These are phyloP conservation scores for Acacia crassicarpa DNA, from an alignment of 306 rosid species.

Conservation along the genomic window DNA sequence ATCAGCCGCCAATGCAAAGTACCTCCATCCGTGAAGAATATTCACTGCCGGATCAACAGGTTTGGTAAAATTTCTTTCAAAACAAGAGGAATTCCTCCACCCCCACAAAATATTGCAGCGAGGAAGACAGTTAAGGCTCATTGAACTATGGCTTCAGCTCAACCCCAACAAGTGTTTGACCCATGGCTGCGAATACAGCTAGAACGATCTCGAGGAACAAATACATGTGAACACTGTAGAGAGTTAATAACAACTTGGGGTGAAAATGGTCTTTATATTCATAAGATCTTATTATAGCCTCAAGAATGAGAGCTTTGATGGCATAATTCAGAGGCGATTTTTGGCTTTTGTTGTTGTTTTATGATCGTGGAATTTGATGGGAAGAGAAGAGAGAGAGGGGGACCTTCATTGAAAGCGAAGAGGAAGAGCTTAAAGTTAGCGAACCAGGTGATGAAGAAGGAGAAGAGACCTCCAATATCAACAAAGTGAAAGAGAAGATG, in stretches of 20 bases:
- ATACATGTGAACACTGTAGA: slow-evolving; percentile 36
- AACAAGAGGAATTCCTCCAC: no score
- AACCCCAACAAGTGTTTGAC: slow-evolving; percentile 25
- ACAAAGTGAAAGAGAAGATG: slow-evolving; percentile 34
- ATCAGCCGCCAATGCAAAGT: no score
- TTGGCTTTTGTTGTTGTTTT: not conserved
- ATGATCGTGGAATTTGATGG: no score
- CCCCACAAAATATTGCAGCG: slow-evolving; percentile 42
- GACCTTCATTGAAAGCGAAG: slow-evolving; percentile 43
- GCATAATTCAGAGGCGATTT: slow-evolving; percentile 8
- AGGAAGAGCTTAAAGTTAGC: slow-evolving; percentile 45
- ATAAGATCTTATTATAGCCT: not conserved
- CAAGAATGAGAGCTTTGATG: not conserved
- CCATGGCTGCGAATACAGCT: slow-evolving; percentile 29
- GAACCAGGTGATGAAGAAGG: slow-evolving; percentile 49
- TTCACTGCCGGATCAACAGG: no score
- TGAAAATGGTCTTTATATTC: slow-evolving; percentile 13
- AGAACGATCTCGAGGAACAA: slow-evolving; percentile 38
- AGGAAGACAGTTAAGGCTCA: slow-evolving; percentile 49
- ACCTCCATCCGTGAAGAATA: no score
- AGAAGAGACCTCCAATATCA: slow-evolving; percentile 37
- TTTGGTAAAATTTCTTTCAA: no score
- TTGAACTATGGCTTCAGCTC: slow-evolving; percentile 51
- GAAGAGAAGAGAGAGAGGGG: slow-evolving; percentile 39
- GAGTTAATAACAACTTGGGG: slow-evolving; percentile 12